Evolutionary conservation across 108 stramenopile species (phyloP).

Genomic region (Stephanodiscus triporus): DNA sequence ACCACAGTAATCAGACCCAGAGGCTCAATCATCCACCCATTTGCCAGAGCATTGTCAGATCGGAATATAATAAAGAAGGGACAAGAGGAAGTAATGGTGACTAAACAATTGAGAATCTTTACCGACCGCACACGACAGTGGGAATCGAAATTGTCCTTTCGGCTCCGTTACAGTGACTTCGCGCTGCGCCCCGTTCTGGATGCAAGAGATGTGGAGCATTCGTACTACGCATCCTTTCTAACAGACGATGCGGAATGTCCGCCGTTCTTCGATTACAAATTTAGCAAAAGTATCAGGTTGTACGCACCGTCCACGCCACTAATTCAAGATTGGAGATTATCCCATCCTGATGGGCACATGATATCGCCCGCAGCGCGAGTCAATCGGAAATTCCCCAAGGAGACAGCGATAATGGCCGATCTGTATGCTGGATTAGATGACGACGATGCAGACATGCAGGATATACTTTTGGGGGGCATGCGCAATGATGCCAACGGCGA

Average conservation of each 20-base stretch:
- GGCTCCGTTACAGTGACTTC: constrained; percentile 41
- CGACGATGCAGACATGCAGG: constrained; percentile 49
- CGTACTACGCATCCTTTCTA: constrained; percentile 50
- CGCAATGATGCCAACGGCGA: constrained; percentile 12
- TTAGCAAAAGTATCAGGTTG: constrained; percentile 38
- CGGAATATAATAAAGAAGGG: constrained; percentile 43
- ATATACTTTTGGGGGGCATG: constrained; percentile 35
- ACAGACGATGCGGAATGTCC: constrained; percentile 37
- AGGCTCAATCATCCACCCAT: constrained; percentile 59
- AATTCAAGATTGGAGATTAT: constrained; percentile 50
- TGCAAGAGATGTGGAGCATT: constrained; percentile 59
- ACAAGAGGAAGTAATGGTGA: constrained; percentile 51
- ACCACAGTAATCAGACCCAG: constrained; percentile 21
- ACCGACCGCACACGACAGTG: constrained; percentile 75
- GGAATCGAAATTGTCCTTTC: constrained; percentile 68
- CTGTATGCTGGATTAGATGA: constrained; percentile 48
- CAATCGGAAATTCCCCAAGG: constrained; percentile 24
- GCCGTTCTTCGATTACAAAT: constrained; percentile 41
- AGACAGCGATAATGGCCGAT: constrained; percentile 50
- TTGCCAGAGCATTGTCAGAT: constrained; percentile 53
- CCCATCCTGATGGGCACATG: constrained; percentile 13
- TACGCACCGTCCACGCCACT: constrained; percentile 68
- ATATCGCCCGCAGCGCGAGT: constrained; percentile 9
- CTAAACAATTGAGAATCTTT: constrained; percentile 56
- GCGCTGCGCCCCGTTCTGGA: constrained; percentile 55